Conservation (phyloP, 2,329 filamentous ascomycete genomes). For the Botrytis hyacinthi region DNA sequence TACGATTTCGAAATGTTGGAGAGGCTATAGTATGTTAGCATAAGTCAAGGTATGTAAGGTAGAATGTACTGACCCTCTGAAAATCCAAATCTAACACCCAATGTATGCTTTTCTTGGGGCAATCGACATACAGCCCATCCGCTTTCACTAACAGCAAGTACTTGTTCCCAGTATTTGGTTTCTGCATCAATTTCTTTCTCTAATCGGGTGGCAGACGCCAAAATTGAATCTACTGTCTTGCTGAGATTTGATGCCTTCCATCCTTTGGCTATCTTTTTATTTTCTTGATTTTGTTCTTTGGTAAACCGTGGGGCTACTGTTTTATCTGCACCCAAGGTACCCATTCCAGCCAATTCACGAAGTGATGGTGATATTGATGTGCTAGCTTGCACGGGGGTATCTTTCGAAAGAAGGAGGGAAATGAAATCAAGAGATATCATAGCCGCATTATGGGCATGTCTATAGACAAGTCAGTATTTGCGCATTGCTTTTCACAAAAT, state of each 20-base stretch:
- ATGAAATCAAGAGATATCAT: constrained; percentile 76
- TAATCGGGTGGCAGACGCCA: constrained; percentile 69
- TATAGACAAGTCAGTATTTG: constrained; percentile 28
- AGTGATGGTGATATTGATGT: constrained; percentile 68
- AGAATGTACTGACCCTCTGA: constrained; percentile 52
- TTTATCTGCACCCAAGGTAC: constrained; percentile 68
- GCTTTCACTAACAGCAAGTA: constrained; percentile 74
- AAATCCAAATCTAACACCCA: constrained; percentile 89
- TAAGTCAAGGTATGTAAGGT: constrained; percentile 7
- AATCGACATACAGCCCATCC: constrained; percentile 85
- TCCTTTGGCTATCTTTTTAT: constrained; percentile 59
- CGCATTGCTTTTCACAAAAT: not conserved
- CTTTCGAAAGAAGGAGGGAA: constrained; percentile 79
- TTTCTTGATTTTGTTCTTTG: constrained; percentile 53
- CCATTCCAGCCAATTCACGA: constrained; percentile 69
- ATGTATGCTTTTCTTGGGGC: constrained; percentile 67
- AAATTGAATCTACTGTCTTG: constrained; percentile 68
- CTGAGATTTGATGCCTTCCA: constrained; percentile 79
- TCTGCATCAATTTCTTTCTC: constrained; percentile 77
- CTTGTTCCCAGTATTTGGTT: constrained; percentile 83
- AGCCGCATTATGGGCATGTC: constrained; percentile 56
- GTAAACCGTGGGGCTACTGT: constrained; percentile 60
- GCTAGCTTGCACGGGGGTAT: constrained; percentile 68
- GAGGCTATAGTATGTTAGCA: constrained; percentile 46
- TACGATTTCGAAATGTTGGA: constrained; percentile 61